Evolutionary conservation across 306 rosid species (phyloP).

Genomic region (Coriaria nepalensis): DNA sequence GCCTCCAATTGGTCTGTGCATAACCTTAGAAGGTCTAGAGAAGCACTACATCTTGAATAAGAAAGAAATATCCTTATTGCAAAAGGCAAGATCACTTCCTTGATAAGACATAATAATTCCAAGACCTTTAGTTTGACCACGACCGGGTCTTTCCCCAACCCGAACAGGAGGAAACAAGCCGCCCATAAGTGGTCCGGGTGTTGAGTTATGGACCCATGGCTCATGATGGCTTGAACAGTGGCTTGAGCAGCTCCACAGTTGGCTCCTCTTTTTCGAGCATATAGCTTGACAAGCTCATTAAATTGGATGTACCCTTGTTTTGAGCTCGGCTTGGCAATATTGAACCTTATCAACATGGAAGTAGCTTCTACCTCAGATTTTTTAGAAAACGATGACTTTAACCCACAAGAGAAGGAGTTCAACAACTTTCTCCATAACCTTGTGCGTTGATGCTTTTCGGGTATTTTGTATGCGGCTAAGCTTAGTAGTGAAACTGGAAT

Average conservation of each 20-base stretch:
- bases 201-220: conserved; percentile 36
- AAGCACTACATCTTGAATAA: conserved; percentile 63
- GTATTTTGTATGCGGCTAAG: conserved; percentile 60
- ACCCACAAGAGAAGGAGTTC: conserved; percentile 46
- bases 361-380: conserved; percentile 73
- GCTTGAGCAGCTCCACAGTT: conserved; percentile 47
- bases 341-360: conserved; percentile 67
- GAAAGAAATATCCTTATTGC: conserved; percentile 64
- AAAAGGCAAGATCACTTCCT: conserved; percentile 59
- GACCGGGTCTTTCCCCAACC: conserved; percentile 63
- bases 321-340: conserved; percentile 49
- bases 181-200: conserved; percentile 71
- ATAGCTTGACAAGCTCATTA: conserved; percentile 49
- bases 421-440: conserved; percentile 40
- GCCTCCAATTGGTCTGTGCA: conserved; percentile 75
- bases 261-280: conserved; percentile 49
- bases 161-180: conserved; percentile 64
- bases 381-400: conserved; percentile 39
- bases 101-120: conserved; percentile 45
- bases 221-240: conserved; percentile 53
- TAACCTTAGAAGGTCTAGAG: conserved; percentile 64
- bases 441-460: conserved; percentile 33
- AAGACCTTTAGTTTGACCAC: conserved; percentile 60
- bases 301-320: conserved; percentile 41
- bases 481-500: conserved; percentile 49